Evolutionary conservation across 2,329 filamentous ascomycete genomes (phyloP), one percentile per base, ranked within the genome.

Genomic region (Westerdykella sp.): DNA sequence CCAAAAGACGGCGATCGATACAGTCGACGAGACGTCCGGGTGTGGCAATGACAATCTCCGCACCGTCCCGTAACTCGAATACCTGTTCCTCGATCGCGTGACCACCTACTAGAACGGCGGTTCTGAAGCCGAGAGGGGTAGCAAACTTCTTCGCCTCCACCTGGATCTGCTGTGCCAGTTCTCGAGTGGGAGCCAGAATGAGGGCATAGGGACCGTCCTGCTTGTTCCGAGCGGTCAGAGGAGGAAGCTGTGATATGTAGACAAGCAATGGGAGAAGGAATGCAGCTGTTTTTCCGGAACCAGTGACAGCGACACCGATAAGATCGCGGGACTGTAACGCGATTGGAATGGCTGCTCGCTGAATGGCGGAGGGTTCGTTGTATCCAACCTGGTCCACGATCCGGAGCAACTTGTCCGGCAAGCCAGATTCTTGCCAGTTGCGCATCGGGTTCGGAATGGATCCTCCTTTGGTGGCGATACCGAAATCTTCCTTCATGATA

Each of bases 401-500:
- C 40, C 90, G 80, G 48, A 97, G 76, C 40, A 98, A 69, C 1
- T 81, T 77, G 47, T 79, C 76, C 3, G 93, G 90, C 32, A 98
- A 74, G 5, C 76, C 77, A 3, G 90, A 95, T 67, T 98, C 93
- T 37, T 78, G 64, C 93, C 93, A 98, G 55, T 77, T 88, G 39
- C 93, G 88, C 90, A 98, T 97, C 0, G 93, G 93, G 58, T 97
- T 91, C 1, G 93, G 93, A 43, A 97, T 88, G 21, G 78, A 77
- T 35, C 91, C 91, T 45, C 93, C 93, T 67, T 95, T 97, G 7
- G 89, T 96, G 34, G 84, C 78, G 63, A 98, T 98, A 56, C 93
- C 94, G 72, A 95, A 97, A 68, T 98, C 90, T 67, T 97, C 93
- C 70, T 97, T 98, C 81, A 98, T 96, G 57, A 98, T 97, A 63